Evolutionary conservation across 2,329 filamentous ascomycete genomes (phyloP), one percentile per base, ranked within the genome.

Genomic region (Chrysoporthe deuterocubensis): DNA sequence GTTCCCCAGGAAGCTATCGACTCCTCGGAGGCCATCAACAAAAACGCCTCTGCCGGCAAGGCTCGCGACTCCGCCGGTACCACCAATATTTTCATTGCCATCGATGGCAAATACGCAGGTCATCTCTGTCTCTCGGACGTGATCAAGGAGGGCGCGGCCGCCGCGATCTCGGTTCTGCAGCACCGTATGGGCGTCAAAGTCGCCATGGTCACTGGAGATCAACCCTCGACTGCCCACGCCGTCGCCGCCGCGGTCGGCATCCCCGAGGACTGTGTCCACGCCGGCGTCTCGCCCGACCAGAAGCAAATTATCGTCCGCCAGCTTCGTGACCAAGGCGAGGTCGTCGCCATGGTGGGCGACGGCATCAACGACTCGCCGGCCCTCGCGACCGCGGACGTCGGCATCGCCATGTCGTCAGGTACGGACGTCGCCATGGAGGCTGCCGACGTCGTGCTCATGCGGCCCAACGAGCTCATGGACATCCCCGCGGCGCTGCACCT

Each of bases 361-460:
- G 96, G 96, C 54, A 97, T 99, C 85, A 99, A 99, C 79, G 96
- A 99, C 81, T 97, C 94, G 0, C 96, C 96, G 0, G 96, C 96
- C 0, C 88, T 99, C 13, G 96, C 94, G 0, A 97, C 94, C 0
- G 94, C 96, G 13, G 90, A 97, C 73, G 89, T 98, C 40, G 96
- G 96, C 71, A 97, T 99, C 72, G 94, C 94, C 67, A 93, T 99
- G 79, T 87, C 93, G 5, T 94, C 90, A 8, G 96, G 96, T 67
- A 98, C 96, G 0, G 96, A 98, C 76, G 95, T 99, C 1, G 96
- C 96, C 62, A 97, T 99, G 89, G 96, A 98, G 81, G 96, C 96
- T 0, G 96, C 96, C 0, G 94, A 97, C 74, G 89, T 99, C 21
- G 96, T 99, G 18, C 89, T 99, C 65, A 99, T 99, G 95, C 90